Percentiles rank a stretch among this genome's conserved stretches.
phyloP scores from a whole-genome alignment of 2,329 filamentous ascomycete species.

The Shiraia bambusicola region DNA sequence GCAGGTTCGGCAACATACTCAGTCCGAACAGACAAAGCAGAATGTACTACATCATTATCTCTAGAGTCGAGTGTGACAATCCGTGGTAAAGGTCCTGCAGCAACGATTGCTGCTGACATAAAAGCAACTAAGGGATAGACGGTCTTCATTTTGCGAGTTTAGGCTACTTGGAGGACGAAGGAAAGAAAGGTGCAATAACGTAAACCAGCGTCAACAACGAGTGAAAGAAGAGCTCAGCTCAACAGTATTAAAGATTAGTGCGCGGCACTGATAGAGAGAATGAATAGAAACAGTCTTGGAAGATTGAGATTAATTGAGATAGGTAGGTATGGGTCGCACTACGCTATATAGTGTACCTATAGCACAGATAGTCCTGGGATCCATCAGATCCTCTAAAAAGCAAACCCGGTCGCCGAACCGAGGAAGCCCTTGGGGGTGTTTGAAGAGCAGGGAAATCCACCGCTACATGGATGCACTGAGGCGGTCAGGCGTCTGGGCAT shows the following conservation, averaged over 20 bases:
- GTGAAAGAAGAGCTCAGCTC: conserved; percentile 27
- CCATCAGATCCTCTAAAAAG: conserved; percentile 7
- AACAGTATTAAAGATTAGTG: conserved; percentile 23
- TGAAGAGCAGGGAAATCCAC: conserved; percentile 11
- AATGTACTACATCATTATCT: conserved; percentile 9
- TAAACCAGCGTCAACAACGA: conserved; percentile 6
- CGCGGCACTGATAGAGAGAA: conserved; percentile 24
- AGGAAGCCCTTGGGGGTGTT: conserved; percentile 14
- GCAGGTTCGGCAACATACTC: conserved; percentile 10
- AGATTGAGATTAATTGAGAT: conserved; percentile 2
- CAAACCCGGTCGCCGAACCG: conserved; percentile 12
- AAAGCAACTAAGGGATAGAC: conserved; percentile 26
- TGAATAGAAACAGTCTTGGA: conserved; percentile 10
- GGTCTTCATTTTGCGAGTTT: conserved; percentile 25
- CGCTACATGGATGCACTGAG: conserved; percentile 13
- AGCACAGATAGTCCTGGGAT: conserved; percentile 6
- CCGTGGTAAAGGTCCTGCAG: conserved; percentile 22
- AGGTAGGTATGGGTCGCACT: not conserved
- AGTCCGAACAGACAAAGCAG: conserved; percentile 13
- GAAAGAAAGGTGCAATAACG: conserved; percentile 4
- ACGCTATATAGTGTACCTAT: conserved; percentile 11
- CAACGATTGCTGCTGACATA: conserved; percentile 20
- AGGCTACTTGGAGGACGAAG: conserved; percentile 2
- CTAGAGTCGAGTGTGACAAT: conserved; percentile 2
- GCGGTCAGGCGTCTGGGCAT: conserved; percentile 11